Base-by-base conservation (phyloP, 345 rosid species). In the Lumnitzera littorea region DNA sequence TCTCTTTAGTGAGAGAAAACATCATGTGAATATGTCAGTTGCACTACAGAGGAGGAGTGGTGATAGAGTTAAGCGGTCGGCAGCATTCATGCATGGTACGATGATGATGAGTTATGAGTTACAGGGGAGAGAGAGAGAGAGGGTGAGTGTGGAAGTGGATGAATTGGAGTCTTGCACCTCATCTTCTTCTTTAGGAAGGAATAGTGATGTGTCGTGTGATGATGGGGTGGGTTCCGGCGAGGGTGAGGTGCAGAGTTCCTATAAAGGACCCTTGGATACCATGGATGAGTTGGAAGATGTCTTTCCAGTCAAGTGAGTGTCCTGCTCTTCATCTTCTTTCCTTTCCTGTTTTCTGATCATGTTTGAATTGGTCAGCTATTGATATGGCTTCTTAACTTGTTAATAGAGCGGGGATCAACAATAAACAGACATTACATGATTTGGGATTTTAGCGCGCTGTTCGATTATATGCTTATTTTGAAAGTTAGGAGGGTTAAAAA, bases 211-310 rank as follows among this genome's bases (percentile, higher is more conserved):
- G 41, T 64, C 70, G 16, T 64, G 57, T 16, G 72, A 54, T 3
- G 77, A 72, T 7, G 56, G 13, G 31, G 24, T 20, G 27, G 68
- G 60, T 43, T 62, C 65, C 11, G 15, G 29, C 20, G 74, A 64
- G 9, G 43, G 54, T 2, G 81, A 78, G 52, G 73, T 54, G 24
- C 69, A 62, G 74, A 75, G 82, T 72, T 56, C 62, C 23, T 65
- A 9, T 60, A 75, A 76, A 46, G 77, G 77, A 16, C 77, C 81
- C 13, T 55, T 78, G 53, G 81, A 71, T 55, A 64, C 72, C 46
- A 59, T 76, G 70, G 70, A 62, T 60, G 68, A 52, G 56, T 56
- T 78, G 50, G 74, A 78, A 66, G 77, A 68, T 49, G 72, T 55
- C 60, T 62, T 76, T 63, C 86, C 83, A 3, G 51, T 67, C 65